Base-by-base conservation (phyloP, 2,329 filamentous ascomycete species). In the Cladobotryum mycophilum region DNA sequence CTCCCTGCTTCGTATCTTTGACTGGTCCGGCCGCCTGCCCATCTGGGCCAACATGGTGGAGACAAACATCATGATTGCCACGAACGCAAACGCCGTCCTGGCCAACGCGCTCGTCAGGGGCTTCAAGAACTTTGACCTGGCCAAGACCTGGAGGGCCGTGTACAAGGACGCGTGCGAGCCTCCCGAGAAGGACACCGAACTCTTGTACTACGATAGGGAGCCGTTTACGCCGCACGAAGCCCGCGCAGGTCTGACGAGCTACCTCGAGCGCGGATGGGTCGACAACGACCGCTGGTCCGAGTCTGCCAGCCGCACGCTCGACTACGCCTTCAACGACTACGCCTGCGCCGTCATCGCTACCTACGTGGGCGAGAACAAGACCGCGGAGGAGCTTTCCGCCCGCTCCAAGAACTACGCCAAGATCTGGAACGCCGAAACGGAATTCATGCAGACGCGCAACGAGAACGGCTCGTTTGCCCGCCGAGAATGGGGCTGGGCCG, bases 61-160 rank as follows among this genome's bases (percentile, higher is more conserved):
- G 54, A 76, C 72, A 1, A 76, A 76, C 58, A 75, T 74, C 53
- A 76, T 76, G 73, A 73, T 76, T 35, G 71, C 71, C 2, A 75
- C 73, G 0, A 73, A 76, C 51, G 73, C 71, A 13, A 72, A 76
- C 44, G 72, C 67, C 1, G 70, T 76, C 2, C 59, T 76, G 3
- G 70, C 74, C n/a, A 76, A 76, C 49, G 73, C 73, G 0, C 61
- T 75, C 0, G 60, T 63, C 9, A 64, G 70, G 5, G 70, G 70
- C 2, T 76, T 76, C 54, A 61, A 58, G 1, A 64, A 60, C 14
- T 76, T 76, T 41, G 62, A 75, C 41, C 55, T 74, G n/a, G 37
- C 51, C 3, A 70, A 69, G 40, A 70, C 72, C 0, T 76, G 72
- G 73, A 48, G 60, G 11, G 72, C 68, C 0, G 73, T 75, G 1